Evolutionary conservation across 495 filamentous ascomycete species (phyloP).

Genomic region (Rusavskia elegans): DNA sequence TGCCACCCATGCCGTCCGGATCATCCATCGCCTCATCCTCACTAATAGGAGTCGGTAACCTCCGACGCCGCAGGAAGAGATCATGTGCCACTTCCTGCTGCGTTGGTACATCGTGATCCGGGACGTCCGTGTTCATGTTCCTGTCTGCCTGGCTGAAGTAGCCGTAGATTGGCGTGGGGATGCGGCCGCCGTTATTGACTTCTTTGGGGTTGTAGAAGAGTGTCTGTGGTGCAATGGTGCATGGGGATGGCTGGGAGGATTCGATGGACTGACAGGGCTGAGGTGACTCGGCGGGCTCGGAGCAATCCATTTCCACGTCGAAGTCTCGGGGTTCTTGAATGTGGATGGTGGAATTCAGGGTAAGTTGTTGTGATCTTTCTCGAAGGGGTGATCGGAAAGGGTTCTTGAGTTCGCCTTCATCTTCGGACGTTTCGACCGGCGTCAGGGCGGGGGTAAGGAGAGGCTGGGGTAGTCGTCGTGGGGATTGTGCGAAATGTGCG

Average conservation of each 20-base stretch:
- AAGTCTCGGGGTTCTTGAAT: constrained; percentile 21
- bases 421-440: constrained; percentile 27
- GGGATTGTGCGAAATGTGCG: constrained; percentile 4
- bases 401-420: constrained; percentile 15
- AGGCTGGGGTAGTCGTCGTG: constrained; percentile 6
- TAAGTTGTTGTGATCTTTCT: constrained; percentile 1
- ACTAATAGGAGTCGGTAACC: constrained; percentile 56
- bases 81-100: constrained; percentile 19
- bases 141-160: constrained; percentile 18
- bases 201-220: constrained; percentile 7
- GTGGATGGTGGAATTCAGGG: constrained; percentile 2
- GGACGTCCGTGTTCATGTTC: constrained; percentile 4
- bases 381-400: constrained; percentile 1
- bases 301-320: constrained; percentile 37
- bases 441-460: constrained; percentile 20
- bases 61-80: constrained; percentile 32
- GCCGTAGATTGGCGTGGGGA: constrained; percentile 24
- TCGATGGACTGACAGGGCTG: constrained; percentile 26
- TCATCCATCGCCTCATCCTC: constrained; percentile 41
- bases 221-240: constrained; percentile 17
- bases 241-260: constrained; percentile 16
- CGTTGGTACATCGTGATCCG: constrained; percentile 8
- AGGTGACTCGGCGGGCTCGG: constrained; percentile 15
- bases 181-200: constrained; percentile 20
- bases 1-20: constrained; percentile 7